These are phyloP conservation scores for Wickerhamiella occidentalis DNA, from an alignment of 805 yeast genomes.

Conservation along the genomic window DNA sequence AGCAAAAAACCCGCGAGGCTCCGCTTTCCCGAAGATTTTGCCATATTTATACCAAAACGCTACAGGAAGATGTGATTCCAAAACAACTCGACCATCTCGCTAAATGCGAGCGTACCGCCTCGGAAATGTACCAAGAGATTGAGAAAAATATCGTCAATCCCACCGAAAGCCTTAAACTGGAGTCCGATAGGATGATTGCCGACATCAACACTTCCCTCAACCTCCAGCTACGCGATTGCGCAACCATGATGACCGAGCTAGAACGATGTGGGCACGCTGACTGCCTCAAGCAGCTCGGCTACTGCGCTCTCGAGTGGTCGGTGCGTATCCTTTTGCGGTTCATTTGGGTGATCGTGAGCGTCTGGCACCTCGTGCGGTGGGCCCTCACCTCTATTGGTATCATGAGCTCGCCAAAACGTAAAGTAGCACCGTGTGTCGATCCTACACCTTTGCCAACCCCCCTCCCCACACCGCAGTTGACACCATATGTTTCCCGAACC, in stretches of 20 bases:
- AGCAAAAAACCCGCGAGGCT: not conserved
- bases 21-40: slow-evolving; percentile 7
- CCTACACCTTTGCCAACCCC: not conserved
- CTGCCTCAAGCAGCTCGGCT: slow-evolving; percentile 12
- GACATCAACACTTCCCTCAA: slow-evolving; percentile 23
- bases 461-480: not conserved
- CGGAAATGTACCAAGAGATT: slow-evolving; percentile 15
- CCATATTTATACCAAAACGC: slow-evolving; percentile 9
- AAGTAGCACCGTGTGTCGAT: not conserved
- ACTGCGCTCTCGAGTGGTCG: slow-evolving; percentile 18
- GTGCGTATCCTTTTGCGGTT: slow-evolving; percentile 19
- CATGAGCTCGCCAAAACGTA: not conserved
- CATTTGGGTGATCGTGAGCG: slow-evolving; percentile 18
- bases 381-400: not conserved
- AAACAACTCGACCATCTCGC: slow-evolving; percentile 17
- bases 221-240: slow-evolving; percentile 20
- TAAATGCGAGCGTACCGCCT: slow-evolving; percentile 16
- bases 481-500: not conserved
- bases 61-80: slow-evolving; percentile 16
- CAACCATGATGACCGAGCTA: slow-evolving; percentile 20
- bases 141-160: slow-evolving; percentile 18
- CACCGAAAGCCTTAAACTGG: slow-evolving; percentile 18
- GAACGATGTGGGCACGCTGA: slow-evolving; percentile 13
- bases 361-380: not conserved
- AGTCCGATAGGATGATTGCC: slow-evolving; percentile 22